A percentile compares a stretch with the other conserved stretches of the same genome.
phyloP scores from a whole-genome alignment of 495 filamentous ascomycete species.

The Penicillium egyptiacum region DNA sequence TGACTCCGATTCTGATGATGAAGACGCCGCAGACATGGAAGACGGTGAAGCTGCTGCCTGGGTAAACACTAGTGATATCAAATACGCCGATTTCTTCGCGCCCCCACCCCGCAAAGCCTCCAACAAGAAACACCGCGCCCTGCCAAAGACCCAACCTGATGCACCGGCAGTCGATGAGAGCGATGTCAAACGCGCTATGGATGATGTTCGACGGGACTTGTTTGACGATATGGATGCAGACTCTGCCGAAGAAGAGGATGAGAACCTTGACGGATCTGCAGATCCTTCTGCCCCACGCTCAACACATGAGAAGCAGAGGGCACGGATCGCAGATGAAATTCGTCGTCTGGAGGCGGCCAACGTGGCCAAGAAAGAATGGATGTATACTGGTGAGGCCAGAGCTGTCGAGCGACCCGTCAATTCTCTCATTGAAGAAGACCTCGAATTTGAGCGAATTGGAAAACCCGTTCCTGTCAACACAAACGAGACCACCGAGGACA shows the following conservation, averaged over 20 bases:
- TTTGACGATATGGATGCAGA: conserved; percentile 71
- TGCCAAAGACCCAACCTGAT: conserved; percentile 52
- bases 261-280: conserved; percentile 31
- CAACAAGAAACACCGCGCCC: conserved; percentile 46
- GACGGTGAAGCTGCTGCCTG: conserved; percentile 47
- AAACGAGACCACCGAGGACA: conserved; percentile 85
- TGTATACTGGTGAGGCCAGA: conserved; percentile 81
- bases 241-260: conserved; percentile 50
- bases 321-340: conserved; percentile 83
- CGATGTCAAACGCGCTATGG: conserved; percentile 84
- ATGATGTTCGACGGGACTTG: conserved; percentile 83
- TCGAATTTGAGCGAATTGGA: conserved; percentile 94
- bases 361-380: conserved; percentile 90
- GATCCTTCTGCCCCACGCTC: conserved; percentile 63
- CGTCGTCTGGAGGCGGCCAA: conserved; percentile 84
- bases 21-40: conserved; percentile 44
- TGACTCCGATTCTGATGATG: conserved; percentile 55
- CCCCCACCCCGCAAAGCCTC: conserved; percentile 71
- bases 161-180: conserved; percentile 48
- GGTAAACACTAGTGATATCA: conserved; percentile 80
- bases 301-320: conserved; percentile 81
- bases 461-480: conserved; percentile 95
- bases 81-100: conserved; percentile 88
- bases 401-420: conserved; percentile 82
- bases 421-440: conserved; percentile 88